Conservation (phyloP, 306 rosid genomes). For the Senna tora region DNA sequence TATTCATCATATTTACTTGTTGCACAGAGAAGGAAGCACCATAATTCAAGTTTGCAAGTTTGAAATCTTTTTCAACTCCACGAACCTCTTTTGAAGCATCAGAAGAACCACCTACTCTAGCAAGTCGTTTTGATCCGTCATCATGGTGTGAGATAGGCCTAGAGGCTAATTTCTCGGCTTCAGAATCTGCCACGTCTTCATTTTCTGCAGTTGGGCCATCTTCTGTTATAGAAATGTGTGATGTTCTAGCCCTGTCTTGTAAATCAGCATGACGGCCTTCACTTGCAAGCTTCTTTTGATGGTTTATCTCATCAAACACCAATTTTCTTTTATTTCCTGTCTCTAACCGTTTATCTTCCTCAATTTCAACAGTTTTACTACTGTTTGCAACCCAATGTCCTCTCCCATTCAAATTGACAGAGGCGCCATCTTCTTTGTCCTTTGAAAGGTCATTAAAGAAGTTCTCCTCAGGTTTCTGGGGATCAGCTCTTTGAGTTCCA, state of each 20-base stretch:
- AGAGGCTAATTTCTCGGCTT: constrained; percentile 80
- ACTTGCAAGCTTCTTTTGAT: constrained; percentile 72
- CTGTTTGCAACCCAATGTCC: constrained; percentile 65
- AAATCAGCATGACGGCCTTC: constrained; percentile 62
- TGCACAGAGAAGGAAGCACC: constrained; percentile 62
- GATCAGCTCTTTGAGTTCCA: constrained; percentile 58
- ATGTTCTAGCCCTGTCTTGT: constrained; percentile 70
- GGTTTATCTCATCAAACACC: constrained; percentile 66
- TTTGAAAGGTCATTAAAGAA: constrained; percentile 89
- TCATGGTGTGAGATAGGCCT: constrained; percentile 57
- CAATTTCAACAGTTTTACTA: constrained; percentile 57
- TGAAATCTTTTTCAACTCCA: constrained; percentile 67
- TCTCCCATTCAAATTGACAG: constrained; percentile 68
- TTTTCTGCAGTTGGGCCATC: constrained; percentile 93
- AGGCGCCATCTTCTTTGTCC: constrained; percentile 60
- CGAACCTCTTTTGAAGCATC: constrained; percentile 64
- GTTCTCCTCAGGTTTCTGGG: constrained; percentile 70
- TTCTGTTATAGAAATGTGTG: constrained; percentile 73
- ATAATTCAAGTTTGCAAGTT: constrained; percentile 56
- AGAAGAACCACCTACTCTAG: constrained; percentile 59
- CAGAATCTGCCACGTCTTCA: constrained; percentile 97
- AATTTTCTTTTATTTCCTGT: constrained; percentile 63
- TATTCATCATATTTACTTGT: constrained; percentile 64
- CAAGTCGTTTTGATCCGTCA: constrained; percentile 64
- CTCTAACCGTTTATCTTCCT: constrained; percentile 67